Evolutionary conservation across 345 rosid genomes (phyloP).

Genomic region (Dipteronia sinensis): DNA sequence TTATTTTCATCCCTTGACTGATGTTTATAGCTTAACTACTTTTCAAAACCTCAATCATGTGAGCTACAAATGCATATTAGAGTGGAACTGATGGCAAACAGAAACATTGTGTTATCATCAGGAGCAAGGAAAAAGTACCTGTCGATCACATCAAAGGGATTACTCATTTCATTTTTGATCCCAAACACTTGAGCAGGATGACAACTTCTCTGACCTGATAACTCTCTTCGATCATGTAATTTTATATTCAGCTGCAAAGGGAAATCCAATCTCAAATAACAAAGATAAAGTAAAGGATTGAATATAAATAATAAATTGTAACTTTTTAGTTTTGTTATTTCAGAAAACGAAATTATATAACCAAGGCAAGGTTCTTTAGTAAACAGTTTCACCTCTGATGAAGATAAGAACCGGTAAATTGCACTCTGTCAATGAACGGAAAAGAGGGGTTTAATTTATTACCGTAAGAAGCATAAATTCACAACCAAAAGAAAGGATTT

Average conservation of each 20-base stretch:
- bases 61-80: background rate
- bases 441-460: background rate
- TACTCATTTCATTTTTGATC: conserved; percentile 32
- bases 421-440: conserved; percentile 59
- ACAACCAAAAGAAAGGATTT: background rate
- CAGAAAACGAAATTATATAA: background rate
- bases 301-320: background rate
- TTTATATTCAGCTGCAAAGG: conserved; percentile 62
- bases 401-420: conserved; percentile 70
- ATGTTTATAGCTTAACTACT: background rate
- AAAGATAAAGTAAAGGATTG: background rate
- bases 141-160: conserved; percentile 35
- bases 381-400: conserved; percentile 54
- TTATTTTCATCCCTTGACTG: background rate
- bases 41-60: background rate
- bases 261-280: conserved; percentile 18
- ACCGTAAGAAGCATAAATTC: conserved; percentile 5
- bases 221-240: conserved; percentile 55
- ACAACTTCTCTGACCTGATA: conserved; percentile 76
- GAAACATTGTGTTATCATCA: background rate
- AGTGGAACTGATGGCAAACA: background rate
- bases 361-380: background rate
- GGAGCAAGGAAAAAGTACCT: conserved; percentile 33
- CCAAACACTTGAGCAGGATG: conserved; percentile 65
- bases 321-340: background rate